These are phyloP conservation scores for Lizanozyma gosingica DNA, from an alignment of 1,139 yeast genomes.

Conservation along the genomic window DNA sequence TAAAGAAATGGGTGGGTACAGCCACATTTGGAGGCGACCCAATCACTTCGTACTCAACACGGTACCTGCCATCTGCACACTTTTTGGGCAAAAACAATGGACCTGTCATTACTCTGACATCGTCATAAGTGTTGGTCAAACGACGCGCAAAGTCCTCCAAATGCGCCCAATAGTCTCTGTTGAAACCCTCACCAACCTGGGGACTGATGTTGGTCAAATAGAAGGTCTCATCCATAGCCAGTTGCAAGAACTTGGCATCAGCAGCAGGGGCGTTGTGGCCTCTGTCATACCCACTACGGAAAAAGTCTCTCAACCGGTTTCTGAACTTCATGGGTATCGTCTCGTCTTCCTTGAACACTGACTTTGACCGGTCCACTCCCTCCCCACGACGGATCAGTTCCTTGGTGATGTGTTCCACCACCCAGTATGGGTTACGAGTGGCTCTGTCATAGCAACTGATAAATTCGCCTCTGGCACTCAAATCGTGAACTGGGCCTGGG, in stretches of 20 bases:
- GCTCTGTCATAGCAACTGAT: constrained; percentile 81
- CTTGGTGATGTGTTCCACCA: constrained; percentile 78
- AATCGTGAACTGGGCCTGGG: constrained; percentile 90
- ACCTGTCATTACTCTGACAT: constrained; percentile 86
- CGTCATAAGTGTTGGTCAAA: constrained; percentile 55
- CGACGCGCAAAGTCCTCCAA: constrained; percentile 83
- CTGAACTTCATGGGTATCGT: constrained; percentile 70
- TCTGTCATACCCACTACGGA: constrained; percentile 91
- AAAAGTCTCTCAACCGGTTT: constrained; percentile 71
- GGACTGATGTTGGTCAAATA: constrained; percentile 87
- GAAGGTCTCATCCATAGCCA: constrained; percentile 93
- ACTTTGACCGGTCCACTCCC: constrained; percentile 67
- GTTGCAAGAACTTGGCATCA: constrained; percentile 81
- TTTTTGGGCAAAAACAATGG: constrained; percentile 82
- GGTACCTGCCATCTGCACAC: constrained; percentile 68
- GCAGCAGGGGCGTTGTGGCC: constrained; percentile 99
- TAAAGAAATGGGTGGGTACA: constrained; percentile 96
- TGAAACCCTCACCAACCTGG: constrained; percentile 96
- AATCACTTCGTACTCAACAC: constrained; percentile 83
- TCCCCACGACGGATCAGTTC: constrained; percentile 45
- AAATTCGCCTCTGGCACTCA: constrained; percentile 65
- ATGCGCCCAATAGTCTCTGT: constrained; percentile 96
- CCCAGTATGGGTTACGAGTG: constrained; percentile 85
- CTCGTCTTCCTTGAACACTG: constrained; percentile 83
- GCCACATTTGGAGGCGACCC: constrained; percentile 97